Percentiles rank a stretch among this genome's conserved stretches.
These are phyloP conservation scores for Alternaria rosae DNA, from an alignment of 2,329 filamentous ascomycete species.

Conservation along the genomic window DNA sequence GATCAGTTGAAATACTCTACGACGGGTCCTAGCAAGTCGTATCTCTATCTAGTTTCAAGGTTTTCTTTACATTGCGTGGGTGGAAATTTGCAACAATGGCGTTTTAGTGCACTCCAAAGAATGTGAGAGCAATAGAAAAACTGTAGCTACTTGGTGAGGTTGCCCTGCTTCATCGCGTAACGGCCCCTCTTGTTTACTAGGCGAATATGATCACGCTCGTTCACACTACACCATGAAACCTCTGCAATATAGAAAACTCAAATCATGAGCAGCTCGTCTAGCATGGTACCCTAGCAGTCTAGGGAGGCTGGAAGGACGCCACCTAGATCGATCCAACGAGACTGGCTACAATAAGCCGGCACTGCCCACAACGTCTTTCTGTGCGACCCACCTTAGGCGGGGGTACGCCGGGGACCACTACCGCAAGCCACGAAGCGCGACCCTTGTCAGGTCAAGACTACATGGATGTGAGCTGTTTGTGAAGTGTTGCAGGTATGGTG, in stretches of 20 bases:
- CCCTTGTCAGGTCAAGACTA: slow-evolving; percentile 15
- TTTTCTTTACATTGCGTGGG: slow-evolving; percentile 10
- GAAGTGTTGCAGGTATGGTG: slow-evolving; percentile 16
- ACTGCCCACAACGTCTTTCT: slow-evolving; percentile 31
- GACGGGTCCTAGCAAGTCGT: not conserved
- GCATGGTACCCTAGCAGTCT: not conserved
- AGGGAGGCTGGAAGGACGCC: slow-evolving; percentile 11
- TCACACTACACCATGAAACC: not conserved
- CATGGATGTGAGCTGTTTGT: slow-evolving; percentile 25
- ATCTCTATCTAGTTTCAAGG: slow-evolving; percentile 4
- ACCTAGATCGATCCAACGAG: slow-evolving; percentile 18
- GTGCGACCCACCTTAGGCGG: slow-evolving; percentile 24
- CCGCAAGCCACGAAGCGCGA: slow-evolving; percentile 20
- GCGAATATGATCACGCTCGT: slow-evolving; percentile 14
- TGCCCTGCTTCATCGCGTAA: slow-evolving; percentile 15
- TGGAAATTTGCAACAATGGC: slow-evolving; percentile 25
- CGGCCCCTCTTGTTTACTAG: slow-evolving; percentile 4
- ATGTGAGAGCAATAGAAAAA: slow-evolving; percentile 17
- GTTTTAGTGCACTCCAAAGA: slow-evolving; percentile 18
- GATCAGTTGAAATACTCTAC: not conserved
- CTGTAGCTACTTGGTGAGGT: slow-evolving; percentile 15
- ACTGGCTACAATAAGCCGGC: slow-evolving; percentile 22
- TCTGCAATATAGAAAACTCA: not conserved
- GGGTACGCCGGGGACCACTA: slow-evolving; percentile 26
- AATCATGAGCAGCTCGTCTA: not conserved